Evolutionary conservation across 148 eudicot genomes (phyloP).

Genomic region (Heliosperma pusillum): DNA sequence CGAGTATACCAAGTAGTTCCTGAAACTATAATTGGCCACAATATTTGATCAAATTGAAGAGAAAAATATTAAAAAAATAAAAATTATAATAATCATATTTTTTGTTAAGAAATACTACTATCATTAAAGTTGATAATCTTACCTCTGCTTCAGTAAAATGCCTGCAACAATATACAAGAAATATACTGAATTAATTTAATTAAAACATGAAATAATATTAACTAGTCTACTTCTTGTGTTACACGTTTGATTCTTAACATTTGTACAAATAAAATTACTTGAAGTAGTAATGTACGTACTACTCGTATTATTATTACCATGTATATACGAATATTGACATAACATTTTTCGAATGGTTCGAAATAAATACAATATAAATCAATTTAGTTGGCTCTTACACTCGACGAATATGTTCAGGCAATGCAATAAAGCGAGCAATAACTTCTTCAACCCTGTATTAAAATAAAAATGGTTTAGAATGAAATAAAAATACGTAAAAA

Average conservation of each 20-base stretch:
- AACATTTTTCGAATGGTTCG: neutral
- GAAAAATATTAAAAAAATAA: neutral
- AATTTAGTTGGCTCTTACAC: conserved; percentile 16
- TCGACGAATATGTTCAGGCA: conserved; percentile 16
- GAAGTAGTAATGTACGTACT: no score
- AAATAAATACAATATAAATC: neutral
- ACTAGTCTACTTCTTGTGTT: no score
- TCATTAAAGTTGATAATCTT: neutral
- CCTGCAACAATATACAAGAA: conserved; percentile 20
- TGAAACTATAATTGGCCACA: conserved; percentile 14
- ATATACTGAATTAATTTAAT: conserved; percentile 1
- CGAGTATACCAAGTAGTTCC: conserved; percentile 7
- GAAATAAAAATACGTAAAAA: neutral
- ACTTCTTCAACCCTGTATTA: conserved; percentile 30
- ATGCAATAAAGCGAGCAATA: conserved; percentile 13
- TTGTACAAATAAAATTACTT: no score
- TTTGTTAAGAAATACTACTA: neutral
- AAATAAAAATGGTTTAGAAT: neutral
- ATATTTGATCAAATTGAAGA: neutral
- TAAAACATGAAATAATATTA: conserved; percentile 1
- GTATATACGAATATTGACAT: neutral
- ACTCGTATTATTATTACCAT: no score
- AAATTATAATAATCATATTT: neutral
- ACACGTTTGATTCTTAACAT: no score
- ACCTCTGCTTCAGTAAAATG: conserved; percentile 27